These are phyloP conservation scores for Chenopodium suecicum DNA, from an alignment of 148 eudicot species.

Conservation along the genomic window DNA sequence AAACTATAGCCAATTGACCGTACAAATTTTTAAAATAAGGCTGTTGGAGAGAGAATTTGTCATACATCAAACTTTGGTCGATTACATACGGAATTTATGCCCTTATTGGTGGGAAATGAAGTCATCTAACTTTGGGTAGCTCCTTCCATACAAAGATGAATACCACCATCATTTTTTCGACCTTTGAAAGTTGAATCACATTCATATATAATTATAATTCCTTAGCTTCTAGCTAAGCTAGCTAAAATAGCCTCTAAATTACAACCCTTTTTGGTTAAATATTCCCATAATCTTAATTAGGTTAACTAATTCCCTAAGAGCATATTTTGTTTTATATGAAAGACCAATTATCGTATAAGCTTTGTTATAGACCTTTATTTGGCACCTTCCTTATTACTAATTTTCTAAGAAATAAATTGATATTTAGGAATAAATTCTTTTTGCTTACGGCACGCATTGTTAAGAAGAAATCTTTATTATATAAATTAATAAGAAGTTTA, in stretches of 20 bases:
- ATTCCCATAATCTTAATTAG: conserved; percentile 22
- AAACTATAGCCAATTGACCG: too few species aligned
- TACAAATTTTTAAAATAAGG: too few species aligned
- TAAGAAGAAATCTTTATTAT: not conserved
- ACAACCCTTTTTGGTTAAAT: not conserved
- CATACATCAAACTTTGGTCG: too few species aligned
- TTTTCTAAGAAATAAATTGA: not conserved
- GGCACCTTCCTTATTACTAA: not conserved
- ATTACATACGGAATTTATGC: not conserved
- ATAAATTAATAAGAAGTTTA: not conserved
- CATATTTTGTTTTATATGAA: conserved; percentile 2
- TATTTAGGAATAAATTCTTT: conserved; percentile 15
- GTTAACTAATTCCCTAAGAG: conserved; percentile 3
- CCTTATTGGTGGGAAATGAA: not conserved
- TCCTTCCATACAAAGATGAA: not conserved
- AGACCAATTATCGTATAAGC: conserved; percentile 8
- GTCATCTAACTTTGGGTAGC: not conserved
- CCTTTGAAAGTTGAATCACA: not conserved
- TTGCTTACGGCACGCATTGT: not conserved
- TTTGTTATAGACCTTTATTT: not conserved
- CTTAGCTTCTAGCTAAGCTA: not conserved
- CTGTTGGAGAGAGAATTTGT: too few species aligned
- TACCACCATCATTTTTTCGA: not conserved
- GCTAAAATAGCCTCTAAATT: not conserved
- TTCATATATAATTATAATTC: not conserved